Base-by-base conservation (phyloP, 768 basidiomycete genomes). In the Favolaschia claudopus region DNA sequence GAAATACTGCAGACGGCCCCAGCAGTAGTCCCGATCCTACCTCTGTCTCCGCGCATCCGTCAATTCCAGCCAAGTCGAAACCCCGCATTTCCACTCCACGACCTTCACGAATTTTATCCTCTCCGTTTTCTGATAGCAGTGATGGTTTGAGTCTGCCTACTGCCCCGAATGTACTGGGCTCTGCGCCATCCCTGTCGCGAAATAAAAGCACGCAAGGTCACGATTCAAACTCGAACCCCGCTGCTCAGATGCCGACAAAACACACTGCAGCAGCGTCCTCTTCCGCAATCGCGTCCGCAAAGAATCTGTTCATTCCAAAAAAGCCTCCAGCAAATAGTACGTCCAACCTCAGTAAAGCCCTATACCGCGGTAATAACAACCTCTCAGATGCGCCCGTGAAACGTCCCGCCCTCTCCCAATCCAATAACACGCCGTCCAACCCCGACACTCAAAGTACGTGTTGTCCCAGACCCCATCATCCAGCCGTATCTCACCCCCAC, bases 351-450 rank as follows among this genome's bases (percentile, higher is more conserved):
- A 45, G 9, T 10, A 24, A 15, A 29, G 13, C 19, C 25, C 10
- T 25, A 24, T 14, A 5, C 7, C 42, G n/a, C 20, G 20, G 39
- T 22, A 19, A 3, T 22, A 8, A 27, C 49, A 34, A 5, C 42
- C 13, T 37, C 49, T 0, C 31, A 31, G n/a, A n/a, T 19, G 1
- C 42, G 8, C 3, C 17, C 29, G 13, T 36, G 31, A 59, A 48
- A 39, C 44, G 51, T 0, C 46, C 46, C 15, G 51, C 45, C 33
- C 58, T 60, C 15, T 39, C 52, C 15, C 58, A 59, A 32, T 60
- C 52, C 25, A 53, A 52, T 29, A 14, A 28, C 45, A 37, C 55
- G 2, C 14, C 13, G 38, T 9, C 47, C 7, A 20, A 56, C 29
- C 7, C 17, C 3, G 56, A 2, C 28, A 15, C 40, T n/a, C 19